A percentile compares a stretch with the other conserved stretches of the same genome.
Conservation (phyloP, 306 rosid species). For the Prinsepia uniflora region DNA sequence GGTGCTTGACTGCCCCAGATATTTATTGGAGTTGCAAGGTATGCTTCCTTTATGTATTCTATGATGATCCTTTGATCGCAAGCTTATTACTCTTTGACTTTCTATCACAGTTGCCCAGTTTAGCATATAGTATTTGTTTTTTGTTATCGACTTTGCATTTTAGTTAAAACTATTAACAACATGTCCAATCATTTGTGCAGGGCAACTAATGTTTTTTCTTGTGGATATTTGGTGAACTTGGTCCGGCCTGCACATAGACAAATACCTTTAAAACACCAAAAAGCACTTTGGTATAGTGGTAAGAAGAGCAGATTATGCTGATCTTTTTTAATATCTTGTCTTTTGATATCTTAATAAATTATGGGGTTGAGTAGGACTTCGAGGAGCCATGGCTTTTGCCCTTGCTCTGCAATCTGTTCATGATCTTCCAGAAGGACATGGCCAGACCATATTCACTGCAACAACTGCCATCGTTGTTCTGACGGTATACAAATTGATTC, state of each 20-base stretch:
- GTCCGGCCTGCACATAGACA: constrained; percentile 71
- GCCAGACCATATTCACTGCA: constrained; percentile 96
- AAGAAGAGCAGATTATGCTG: constrained; percentile 31
- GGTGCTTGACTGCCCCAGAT: constrained; percentile 45
- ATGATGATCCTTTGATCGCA: constrained; percentile 14
- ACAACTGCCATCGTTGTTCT: constrained; percentile 96
- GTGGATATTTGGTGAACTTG: constrained; percentile 88
- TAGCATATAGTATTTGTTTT: neutral
- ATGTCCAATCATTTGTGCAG: constrained; percentile 44
- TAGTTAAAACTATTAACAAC: constrained; percentile 14
- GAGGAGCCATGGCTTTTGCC: constrained; percentile 99
- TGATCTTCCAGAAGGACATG: constrained; percentile 99
- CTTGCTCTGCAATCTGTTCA: constrained; percentile 96
- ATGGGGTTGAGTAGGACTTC: constrained; percentile 63
- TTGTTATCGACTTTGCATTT: constrained; percentile 3
- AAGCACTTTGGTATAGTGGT: constrained; percentile 99
- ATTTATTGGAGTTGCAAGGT: constrained; percentile 93
- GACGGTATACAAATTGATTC: constrained; percentile 57
- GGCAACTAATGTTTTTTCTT: constrained; percentile 92
- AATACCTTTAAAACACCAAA: constrained; percentile 80
- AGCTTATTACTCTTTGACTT: constrained; percentile 23
- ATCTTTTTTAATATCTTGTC: constrained; percentile 4
- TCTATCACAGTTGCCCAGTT: neutral
- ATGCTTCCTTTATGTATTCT: constrained; percentile 25
- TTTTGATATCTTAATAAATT: constrained; percentile 8